Conservation (phyloP, 495 filamentous ascomycete species). For the Hypoxylon trugodes region DNA sequence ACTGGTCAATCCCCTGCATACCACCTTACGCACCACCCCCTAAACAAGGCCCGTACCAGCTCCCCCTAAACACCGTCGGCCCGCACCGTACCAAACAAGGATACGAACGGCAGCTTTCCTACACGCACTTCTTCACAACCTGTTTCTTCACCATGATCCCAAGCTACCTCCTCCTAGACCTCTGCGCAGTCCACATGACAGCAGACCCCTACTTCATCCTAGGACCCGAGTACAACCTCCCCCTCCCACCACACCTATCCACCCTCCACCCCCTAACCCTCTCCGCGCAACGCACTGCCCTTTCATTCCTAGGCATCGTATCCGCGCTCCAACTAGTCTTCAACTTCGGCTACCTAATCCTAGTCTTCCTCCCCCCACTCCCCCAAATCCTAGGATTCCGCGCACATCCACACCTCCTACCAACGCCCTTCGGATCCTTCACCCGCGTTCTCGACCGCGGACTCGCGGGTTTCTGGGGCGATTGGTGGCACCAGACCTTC, state of each 20-base stretch:
- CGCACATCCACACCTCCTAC: conserved; percentile 70
- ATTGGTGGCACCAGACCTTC: conserved; percentile 92
- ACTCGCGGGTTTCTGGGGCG: conserved; percentile 79
- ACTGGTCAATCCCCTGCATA: conserved; percentile 68
- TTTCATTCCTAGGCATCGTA: conserved; percentile 61
- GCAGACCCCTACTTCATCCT: conserved; percentile 78
- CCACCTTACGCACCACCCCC: conserved; percentile 62
- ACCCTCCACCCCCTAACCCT: conserved; percentile 50
- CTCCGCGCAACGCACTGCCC: conserved; percentile 57
- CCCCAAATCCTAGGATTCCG: conserved; percentile 51
- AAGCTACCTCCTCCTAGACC: conserved; percentile 71
- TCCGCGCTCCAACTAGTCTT: conserved; percentile 64
- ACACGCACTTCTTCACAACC: conserved; percentile 53
- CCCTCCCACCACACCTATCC: conserved; percentile 57
- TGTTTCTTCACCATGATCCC: conserved; percentile 58
- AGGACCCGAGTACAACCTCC: conserved; percentile 46
- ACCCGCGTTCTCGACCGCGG: conserved; percentile 67
- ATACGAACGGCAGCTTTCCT: conserved; percentile 50
- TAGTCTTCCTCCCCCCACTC: conserved; percentile 57
- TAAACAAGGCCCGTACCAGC: conserved; percentile 47
- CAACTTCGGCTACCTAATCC: conserved; percentile 52
- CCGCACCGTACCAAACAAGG: conserved; percentile 49
- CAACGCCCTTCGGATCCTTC: conserved; percentile 68
- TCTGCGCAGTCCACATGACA: conserved; percentile 70
- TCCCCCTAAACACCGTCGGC: conserved; percentile 43